Evolutionary conservation across 305 asterid species (phyloP).

Genomic region (Fraxinus angustifolia): DNA sequence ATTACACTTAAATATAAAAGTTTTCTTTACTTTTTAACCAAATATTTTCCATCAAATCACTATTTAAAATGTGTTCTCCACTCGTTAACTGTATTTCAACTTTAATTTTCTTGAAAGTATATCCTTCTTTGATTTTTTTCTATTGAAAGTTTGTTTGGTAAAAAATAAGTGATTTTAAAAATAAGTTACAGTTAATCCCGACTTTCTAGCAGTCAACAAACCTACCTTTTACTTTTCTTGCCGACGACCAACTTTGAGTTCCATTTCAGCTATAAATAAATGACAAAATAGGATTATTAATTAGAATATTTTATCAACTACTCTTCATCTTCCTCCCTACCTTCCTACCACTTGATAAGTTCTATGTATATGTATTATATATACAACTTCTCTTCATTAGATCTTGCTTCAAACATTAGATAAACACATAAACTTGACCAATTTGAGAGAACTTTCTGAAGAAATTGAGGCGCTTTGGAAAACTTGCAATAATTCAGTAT

Average conservation of each 20-base stretch:
- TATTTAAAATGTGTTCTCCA: no score
- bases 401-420: slow-evolving; percentile 18
- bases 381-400: slow-evolving; percentile 4
- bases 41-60: no score
- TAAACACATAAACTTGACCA: not conserved
- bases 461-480: not conserved
- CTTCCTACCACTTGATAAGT: slow-evolving; percentile 35
- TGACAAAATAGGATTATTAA: slow-evolving; percentile 1
- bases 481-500: not conserved
- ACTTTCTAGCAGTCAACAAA: slow-evolving; percentile 3
- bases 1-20: no score
- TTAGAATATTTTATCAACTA: slow-evolving; percentile 13
- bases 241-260: slow-evolving; percentile 14
- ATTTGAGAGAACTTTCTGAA: not conserved
- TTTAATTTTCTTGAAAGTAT: not conserved
- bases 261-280: not conserved
- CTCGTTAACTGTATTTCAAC: no score
- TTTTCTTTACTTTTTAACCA: no score
- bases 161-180: not conserved
- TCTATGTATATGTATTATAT: not conserved
- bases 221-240: slow-evolving; percentile 25
- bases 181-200: not conserved
- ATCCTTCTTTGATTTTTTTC: not conserved
- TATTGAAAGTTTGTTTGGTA: not conserved
- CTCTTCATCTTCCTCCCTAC: slow-evolving; percentile 35